Conservation (phyloP, 148 eudicot genomes). For the Drosera capensis region DNA sequence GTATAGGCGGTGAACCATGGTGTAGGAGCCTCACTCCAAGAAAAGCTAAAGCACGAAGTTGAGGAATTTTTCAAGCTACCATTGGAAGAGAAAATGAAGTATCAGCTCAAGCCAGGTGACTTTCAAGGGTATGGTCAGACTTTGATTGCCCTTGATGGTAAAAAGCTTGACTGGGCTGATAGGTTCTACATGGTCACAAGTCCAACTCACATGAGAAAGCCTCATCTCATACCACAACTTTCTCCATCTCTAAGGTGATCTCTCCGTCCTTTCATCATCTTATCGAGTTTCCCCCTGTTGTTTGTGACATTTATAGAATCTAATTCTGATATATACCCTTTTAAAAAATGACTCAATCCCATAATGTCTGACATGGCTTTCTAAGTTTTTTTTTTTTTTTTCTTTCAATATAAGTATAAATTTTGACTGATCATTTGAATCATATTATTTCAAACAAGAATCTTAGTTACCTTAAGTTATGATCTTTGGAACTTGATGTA, state of each 20-base stretch:
- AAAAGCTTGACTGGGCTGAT: slow-evolving; percentile 20
- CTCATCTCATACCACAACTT: slow-evolving; percentile 16
- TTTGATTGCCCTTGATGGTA: slow-evolving; percentile 1
- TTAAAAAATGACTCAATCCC: too few relatives aligned
- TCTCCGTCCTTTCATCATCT: background rate
- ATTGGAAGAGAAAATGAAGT: slow-evolving; percentile 14
- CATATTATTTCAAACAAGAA: too few relatives aligned
- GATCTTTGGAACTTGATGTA: background rate
- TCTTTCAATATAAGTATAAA: too few relatives aligned
- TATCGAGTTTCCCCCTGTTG: background rate
- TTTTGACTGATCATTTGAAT: too few relatives aligned
- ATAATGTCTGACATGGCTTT: too few relatives aligned
- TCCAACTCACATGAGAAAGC: slow-evolving; percentile 16
- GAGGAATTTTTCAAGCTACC: slow-evolving; percentile 15
- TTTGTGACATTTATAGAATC: too few relatives aligned
- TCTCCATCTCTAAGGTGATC: slow-evolving; percentile 19
- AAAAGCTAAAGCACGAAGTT: slow-evolving; percentile 12
- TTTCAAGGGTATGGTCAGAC: slow-evolving; percentile 17
- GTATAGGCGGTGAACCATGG: slow-evolving; percentile 19
- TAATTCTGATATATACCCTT: too few relatives aligned
- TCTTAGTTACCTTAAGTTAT: background rate
- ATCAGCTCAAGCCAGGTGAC: slow-evolving; percentile 12
- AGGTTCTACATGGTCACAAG: slow-evolving; percentile 18
- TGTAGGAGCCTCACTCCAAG: slow-evolving; percentile 10
- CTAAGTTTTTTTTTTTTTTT: too few relatives aligned